Percentiles rank a stretch among this genome's conserved stretches.
These are phyloP conservation scores for Blastomyces silverae DNA, from an alignment of 2,329 filamentous ascomycete species.

Conservation along the genomic window DNA sequence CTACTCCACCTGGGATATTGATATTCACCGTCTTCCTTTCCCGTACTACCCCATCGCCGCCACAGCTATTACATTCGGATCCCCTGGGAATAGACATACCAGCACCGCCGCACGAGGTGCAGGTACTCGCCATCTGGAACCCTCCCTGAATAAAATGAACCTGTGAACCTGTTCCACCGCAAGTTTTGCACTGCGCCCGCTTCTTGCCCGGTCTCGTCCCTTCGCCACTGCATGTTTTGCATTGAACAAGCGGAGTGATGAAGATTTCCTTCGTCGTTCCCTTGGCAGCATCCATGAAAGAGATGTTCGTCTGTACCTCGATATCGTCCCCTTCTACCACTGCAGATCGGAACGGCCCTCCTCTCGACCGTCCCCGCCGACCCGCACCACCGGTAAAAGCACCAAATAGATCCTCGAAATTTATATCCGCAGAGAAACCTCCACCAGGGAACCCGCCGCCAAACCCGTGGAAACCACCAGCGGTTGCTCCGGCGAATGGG, in stretches of 20 bases:
- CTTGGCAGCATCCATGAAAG: slow-evolving; percentile 93
- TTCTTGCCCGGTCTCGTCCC: slow-evolving; percentile 77
- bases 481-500: slow-evolving; percentile 52
- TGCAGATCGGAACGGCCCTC: slow-evolving; percentile 68
- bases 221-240: slow-evolving; percentile 73
- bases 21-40: slow-evolving; percentile 77
- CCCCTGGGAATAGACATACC: slow-evolving; percentile 71
- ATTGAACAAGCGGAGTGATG: slow-evolving; percentile 73
- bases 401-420: slow-evolving; percentile 92
- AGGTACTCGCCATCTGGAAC: slow-evolving; percentile 94
- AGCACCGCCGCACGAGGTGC: slow-evolving; percentile 69
- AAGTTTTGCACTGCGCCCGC: slow-evolving; percentile 66
- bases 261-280: slow-evolving; percentile 81
- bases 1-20: slow-evolving; percentile 90
- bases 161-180: slow-evolving; percentile 77
- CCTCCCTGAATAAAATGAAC: slow-evolving; percentile 86
- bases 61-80: slow-evolving; percentile 71
- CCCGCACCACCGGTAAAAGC: slow-evolving; percentile 63
- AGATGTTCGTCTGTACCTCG: slow-evolving; percentile 85
- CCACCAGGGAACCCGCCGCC: slow-evolving; percentile 48
- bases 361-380: slow-evolving; percentile 48
- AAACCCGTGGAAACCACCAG: slow-evolving; percentile 54
- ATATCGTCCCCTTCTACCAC: slow-evolving; percentile 92
- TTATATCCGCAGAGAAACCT: slow-evolving; percentile 75
- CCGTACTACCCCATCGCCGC: slow-evolving; percentile 74